Conservation (phyloP, 73 alveolate species). For the Paramecium sonneborni region DNA sequence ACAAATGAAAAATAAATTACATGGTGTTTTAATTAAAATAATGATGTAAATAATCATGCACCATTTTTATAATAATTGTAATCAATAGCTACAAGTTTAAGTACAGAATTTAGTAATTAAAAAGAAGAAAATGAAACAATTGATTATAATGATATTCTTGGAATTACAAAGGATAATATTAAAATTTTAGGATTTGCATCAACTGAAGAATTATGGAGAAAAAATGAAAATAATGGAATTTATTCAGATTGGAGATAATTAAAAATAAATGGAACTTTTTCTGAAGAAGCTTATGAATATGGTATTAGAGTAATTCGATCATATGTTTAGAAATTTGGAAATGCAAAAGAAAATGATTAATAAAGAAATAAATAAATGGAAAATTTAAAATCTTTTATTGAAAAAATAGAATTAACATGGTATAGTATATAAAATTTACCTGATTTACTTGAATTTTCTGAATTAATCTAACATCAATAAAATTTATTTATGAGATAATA, state of each 20-base stretch:
- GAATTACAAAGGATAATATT: not conserved
- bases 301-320: not conserved
- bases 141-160: not conserved
- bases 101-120: not conserved
- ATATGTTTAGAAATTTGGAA: not conserved
- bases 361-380: not conserved
- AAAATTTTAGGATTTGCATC: not conserved
- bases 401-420: not conserved
- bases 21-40: slow-evolving; percentile 18
- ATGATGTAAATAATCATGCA: not conserved
- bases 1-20: not conserved
- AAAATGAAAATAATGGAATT: not conserved
- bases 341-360: not conserved
- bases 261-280: not conserved
- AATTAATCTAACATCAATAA: not conserved
- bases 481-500: not conserved
- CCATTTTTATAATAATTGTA: not conserved
- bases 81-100: not conserved
- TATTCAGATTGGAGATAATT: not conserved
- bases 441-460: not conserved
- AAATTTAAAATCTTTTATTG: not conserved
- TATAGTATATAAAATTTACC: not conserved
- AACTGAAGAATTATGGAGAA: not conserved
- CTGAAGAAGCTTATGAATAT: not conserved
- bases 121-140: not conserved